phyloP scores from a whole-genome alignment of 2,329 filamentous ascomycete species.

The Capronia epimyces region DNA sequence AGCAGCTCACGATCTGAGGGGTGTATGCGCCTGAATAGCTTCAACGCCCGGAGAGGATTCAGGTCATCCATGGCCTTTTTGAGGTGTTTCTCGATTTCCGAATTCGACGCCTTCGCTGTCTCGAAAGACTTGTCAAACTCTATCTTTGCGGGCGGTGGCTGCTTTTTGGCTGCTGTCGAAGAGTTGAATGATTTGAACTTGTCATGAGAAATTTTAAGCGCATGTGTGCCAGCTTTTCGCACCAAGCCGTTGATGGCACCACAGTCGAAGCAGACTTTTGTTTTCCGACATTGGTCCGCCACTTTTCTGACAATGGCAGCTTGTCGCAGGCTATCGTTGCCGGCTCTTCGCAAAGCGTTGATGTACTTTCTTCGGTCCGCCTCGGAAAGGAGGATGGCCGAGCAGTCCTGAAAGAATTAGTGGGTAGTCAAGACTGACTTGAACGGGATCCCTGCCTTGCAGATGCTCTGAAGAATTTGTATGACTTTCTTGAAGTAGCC shows the following conservation, averaged over 20 bases:
- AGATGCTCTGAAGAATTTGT: constrained; percentile 87
- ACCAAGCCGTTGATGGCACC: constrained; percentile 81
- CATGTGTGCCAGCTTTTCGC: constrained; percentile 71
- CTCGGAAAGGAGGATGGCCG: constrained; percentile 74
- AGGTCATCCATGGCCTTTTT: constrained; percentile 92
- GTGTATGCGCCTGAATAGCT: constrained; percentile 83
- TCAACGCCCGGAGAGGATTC: constrained; percentile 80
- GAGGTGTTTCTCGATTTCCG: constrained; percentile 82
- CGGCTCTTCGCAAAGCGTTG: constrained; percentile 71
- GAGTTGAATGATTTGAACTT: constrained; percentile 84
- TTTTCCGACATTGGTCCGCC: constrained; percentile 83
- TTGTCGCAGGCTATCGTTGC: constrained; percentile 79
- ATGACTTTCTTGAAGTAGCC: constrained; percentile 94
- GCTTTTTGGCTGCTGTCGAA: constrained; percentile 80
- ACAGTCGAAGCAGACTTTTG: constrained; percentile 75
- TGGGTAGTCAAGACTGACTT: constrained; percentile 4
- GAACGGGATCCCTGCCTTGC: constrained; percentile 53
- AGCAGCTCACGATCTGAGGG: constrained; percentile 84
- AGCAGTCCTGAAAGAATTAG: constrained; percentile 58
- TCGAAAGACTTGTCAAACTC: constrained; percentile 81
- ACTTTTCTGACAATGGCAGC: constrained; percentile 82
- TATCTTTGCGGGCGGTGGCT: constrained; percentile 72
- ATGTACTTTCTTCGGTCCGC: constrained; percentile 70
- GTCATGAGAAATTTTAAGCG: constrained; percentile 92
- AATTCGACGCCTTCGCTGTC: constrained; percentile 68